Percentiles rank a stretch among this genome's conserved stretches.
phyloP scores from a whole-genome alignment of 179 eudicot genomes.

The Vitellaria paradoxa region DNA sequence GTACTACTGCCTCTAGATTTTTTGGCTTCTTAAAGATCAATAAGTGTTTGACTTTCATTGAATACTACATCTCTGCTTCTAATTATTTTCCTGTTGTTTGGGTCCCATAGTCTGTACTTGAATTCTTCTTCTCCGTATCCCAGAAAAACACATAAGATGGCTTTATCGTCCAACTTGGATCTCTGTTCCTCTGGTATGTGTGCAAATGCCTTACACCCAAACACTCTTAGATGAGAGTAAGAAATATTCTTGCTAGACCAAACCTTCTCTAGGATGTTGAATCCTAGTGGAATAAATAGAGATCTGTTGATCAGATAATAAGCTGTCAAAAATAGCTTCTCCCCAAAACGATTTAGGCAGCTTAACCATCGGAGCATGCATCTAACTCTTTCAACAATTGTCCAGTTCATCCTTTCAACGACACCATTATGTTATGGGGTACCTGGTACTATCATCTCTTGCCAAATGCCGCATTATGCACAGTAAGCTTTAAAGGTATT shows the following conservation, averaged over 20 bases:
- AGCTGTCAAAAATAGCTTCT: not conserved
- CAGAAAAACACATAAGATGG: no score
- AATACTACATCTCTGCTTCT: not conserved
- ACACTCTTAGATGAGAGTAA: no score
- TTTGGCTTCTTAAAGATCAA: not conserved
- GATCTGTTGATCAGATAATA: not conserved
- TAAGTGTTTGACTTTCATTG: not conserved
- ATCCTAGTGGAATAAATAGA: no score
- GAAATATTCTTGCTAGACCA: no score
- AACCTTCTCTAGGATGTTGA: no score
- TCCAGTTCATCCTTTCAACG: not conserved
- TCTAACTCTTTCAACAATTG: not conserved
- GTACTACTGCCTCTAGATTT: not conserved
- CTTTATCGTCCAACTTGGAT: no score
- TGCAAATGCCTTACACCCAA: no score
- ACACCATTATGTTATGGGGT: not conserved
- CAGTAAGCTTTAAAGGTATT: no score
- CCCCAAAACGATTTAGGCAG: not conserved
- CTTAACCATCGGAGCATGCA: not conserved
- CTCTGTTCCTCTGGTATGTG: no score
- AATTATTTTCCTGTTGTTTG: not conserved
- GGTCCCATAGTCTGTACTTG: slow-evolving; percentile 5
- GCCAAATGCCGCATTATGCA: no score
- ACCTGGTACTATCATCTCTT: not conserved
- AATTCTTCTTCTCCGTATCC: not conserved